These are phyloP conservation scores for Aspergillus candidus DNA, from an alignment of 2,329 filamentous ascomycete genomes.

Conservation along the genomic window DNA sequence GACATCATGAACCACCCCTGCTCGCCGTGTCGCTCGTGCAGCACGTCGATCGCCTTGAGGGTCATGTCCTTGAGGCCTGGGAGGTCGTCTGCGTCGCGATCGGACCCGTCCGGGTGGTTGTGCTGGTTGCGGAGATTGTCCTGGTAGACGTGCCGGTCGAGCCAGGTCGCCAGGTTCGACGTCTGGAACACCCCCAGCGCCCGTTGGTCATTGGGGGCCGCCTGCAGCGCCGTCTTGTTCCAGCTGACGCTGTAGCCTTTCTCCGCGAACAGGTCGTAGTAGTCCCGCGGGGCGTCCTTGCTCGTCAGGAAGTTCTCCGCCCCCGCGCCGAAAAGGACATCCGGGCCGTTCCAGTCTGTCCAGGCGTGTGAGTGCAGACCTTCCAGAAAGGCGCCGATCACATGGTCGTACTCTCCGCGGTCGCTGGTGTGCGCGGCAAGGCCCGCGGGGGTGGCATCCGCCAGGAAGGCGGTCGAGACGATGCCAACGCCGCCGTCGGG, in stretches of 20 bases:
- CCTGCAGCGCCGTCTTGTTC: conserved; percentile 66
- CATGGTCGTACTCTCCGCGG: conserved; percentile 61
- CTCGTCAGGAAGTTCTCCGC: conserved; percentile 72
- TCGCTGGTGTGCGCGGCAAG: conserved; percentile 66
- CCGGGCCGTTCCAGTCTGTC: conserved; percentile 66
- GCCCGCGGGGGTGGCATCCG: conserved; percentile 76
- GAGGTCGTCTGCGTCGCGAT: conserved; percentile 62
- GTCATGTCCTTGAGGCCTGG: conserved; percentile 88
- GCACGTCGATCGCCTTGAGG: conserved; percentile 74
- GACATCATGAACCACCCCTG: conserved; percentile 84
- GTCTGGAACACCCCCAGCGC: conserved; percentile 73
- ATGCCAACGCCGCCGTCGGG: conserved; percentile 53
- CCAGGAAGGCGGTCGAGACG: conserved; percentile 68
- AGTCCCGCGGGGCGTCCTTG: conserved; percentile 51
- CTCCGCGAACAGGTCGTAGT: conserved; percentile 63
- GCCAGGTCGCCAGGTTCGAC: conserved; percentile 73
- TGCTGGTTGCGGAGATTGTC: conserved; percentile 60
- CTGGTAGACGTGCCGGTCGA: conserved; percentile 76
- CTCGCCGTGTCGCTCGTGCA: conserved; percentile 58
- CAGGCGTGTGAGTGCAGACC: conserved; percentile 75
- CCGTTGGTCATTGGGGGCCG: conserved; percentile 52
- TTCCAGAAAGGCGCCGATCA: conserved; percentile 71
- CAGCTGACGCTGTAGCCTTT: conserved; percentile 65
- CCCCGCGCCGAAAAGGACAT: conserved; percentile 77
- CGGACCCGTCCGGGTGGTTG: conserved; percentile 63